Conservation (phyloP, 129 eudicot species). For the Oenanthe sinensis region DNA sequence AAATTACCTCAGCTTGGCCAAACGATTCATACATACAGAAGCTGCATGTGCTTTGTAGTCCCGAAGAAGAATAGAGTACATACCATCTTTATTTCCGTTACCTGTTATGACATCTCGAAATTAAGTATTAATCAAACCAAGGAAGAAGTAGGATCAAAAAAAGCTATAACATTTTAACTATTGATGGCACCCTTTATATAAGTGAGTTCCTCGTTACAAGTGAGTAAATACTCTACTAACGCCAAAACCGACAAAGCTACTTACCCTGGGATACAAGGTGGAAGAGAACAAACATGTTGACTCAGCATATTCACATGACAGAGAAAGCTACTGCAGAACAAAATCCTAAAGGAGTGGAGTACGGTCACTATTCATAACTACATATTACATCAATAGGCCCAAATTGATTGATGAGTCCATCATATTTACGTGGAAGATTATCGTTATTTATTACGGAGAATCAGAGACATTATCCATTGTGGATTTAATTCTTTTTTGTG, state of each 20-base stretch:
- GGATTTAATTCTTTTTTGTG: too few relatives aligned
- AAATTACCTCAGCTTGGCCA: constrained; percentile 84
- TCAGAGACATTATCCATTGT: too few relatives aligned
- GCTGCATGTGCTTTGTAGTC: constrained; percentile 95
- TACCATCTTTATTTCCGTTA: constrained; percentile 91
- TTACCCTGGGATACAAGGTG: not conserved
- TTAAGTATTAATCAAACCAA: constrained; percentile 9
- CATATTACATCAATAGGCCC: too few relatives aligned
- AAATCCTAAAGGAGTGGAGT: too few relatives aligned
- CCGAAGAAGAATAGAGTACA: constrained; percentile 88
- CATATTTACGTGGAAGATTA: too few relatives aligned
- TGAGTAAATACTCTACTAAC: not conserved
- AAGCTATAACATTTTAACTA: not conserved
- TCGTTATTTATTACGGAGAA: too few relatives aligned
- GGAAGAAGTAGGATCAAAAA: not conserved
- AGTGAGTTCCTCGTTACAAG: not conserved
- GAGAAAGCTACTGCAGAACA: too few relatives aligned
- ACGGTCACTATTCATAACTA: too few relatives aligned
- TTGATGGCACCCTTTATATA: not conserved
- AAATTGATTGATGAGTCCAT: too few relatives aligned
- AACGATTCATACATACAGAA: constrained; percentile 92
- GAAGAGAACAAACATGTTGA: too few relatives aligned
- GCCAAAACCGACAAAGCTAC: not conserved
- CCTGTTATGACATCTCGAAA: constrained; percentile 35
- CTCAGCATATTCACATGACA: too few relatives aligned